Conservation (phyloP, 2,329 filamentous ascomycete genomes). For the Hyphodiscus sp. region DNA sequence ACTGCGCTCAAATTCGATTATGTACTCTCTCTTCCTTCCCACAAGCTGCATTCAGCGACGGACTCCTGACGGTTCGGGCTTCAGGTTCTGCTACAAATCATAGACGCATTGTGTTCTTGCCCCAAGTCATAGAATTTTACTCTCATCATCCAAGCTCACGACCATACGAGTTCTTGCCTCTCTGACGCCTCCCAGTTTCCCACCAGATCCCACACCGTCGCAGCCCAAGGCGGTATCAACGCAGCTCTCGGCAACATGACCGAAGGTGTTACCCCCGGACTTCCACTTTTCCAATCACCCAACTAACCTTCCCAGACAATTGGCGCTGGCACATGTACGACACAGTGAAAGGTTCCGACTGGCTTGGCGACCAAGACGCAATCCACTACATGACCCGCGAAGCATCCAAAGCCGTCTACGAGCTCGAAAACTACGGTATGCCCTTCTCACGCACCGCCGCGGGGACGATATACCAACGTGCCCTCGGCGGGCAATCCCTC, state of each 20-base stretch:
- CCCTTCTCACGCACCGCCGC: slow-evolving; percentile 43
- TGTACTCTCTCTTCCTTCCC: too few relatives aligned
- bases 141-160: too few relatives aligned
- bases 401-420: slow-evolving; percentile 46
- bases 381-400: slow-evolving; percentile 55
- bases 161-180: neutral
- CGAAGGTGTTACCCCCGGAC: slow-evolving; percentile 31
- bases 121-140: too few relatives aligned
- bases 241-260: slow-evolving; percentile 69
- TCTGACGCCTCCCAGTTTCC: slow-evolving; percentile 47
- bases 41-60: too few relatives aligned
- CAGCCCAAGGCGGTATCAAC: slow-evolving; percentile 79
- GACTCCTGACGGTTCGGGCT: too few relatives aligned
- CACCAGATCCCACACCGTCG: slow-evolving; percentile 78
- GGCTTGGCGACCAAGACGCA: slow-evolving; percentile 53
- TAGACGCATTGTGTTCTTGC: too few relatives aligned
- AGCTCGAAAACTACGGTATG: slow-evolving; percentile 49
- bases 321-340: slow-evolving; percentile 57
- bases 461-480: slow-evolving; percentile 71
- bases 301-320: slow-evolving; percentile 37
- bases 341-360: slow-evolving; percentile 51
- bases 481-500: slow-evolving; percentile 95
- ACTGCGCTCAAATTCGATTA: too few relatives aligned
- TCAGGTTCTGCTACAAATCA: too few relatives aligned
- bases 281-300: neutral